Evolutionary conservation across 768 basidiomycete species (phyloP).

Genomic region (Trametes maxima): DNA sequence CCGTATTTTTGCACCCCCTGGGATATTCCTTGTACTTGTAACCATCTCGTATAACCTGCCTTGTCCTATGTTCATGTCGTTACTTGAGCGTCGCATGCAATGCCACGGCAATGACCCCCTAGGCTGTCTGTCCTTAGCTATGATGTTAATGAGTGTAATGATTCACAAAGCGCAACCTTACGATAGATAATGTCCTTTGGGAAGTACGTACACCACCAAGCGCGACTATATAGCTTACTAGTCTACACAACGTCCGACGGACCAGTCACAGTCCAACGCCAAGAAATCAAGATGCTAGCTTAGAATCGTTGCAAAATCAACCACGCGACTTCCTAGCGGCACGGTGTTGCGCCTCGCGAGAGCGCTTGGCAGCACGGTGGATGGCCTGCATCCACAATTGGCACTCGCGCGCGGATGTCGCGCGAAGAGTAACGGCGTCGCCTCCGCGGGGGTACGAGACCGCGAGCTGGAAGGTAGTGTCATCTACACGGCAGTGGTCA

Average conservation of each 20-base stretch:
- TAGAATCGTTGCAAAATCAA: background rate
- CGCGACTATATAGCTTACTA: background rate
- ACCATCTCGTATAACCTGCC: too few species aligned
- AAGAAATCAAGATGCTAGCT: background rate
- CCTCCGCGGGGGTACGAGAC: constrained; percentile 25
- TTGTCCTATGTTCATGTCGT: too few species aligned
- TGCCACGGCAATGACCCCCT: too few species aligned
- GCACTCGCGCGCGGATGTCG: constrained; percentile 60
- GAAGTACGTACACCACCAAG: background rate
- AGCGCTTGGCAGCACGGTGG: constrained; percentile 44
- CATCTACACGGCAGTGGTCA: constrained; percentile 47
- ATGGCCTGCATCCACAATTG: constrained; percentile 53
- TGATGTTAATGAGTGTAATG: too few species aligned
- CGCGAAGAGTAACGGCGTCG: constrained; percentile 30
- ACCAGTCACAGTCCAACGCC: background rate
- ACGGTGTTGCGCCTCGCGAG: constrained; percentile 48
- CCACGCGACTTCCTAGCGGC: constrained; percentile 26
- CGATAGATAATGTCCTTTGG: background rate
- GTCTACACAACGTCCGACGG: background rate
- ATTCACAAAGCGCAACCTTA: too few species aligned
- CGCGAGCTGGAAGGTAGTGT: constrained; percentile 52
- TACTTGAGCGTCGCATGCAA: too few species aligned
- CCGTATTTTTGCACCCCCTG: too few species aligned
- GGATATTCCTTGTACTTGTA: too few species aligned
- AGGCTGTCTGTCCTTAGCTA: too few species aligned